These are phyloP conservation scores for Fusarium musae DNA, from an alignment of 2,329 filamentous ascomycete species.

Conservation along the genomic window DNA sequence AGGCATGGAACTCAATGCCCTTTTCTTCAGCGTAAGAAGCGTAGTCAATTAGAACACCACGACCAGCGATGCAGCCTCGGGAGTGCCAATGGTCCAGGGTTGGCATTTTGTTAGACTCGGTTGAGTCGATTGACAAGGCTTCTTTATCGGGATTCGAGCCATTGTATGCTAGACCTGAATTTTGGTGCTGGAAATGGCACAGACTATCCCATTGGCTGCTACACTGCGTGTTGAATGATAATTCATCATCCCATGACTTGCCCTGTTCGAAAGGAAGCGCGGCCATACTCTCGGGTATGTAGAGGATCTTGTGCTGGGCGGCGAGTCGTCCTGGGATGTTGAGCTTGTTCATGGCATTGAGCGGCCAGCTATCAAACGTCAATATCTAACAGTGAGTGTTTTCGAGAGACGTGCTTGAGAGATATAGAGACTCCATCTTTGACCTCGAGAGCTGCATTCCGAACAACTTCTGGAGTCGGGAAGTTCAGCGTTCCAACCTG, in stretches of 20 bases:
- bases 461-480: constrained; percentile 57
- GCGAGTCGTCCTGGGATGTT: constrained; percentile 21
- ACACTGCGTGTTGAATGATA: constrained; percentile 66
- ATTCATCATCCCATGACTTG: constrained; percentile 57
- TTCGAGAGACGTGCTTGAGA: constrained; percentile 55
- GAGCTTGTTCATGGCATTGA: constrained; percentile 46
- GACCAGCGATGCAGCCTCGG: constrained; percentile 41
- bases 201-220: constrained; percentile 68
- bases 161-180: constrained; percentile 61
- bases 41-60: constrained; percentile 68
- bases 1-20: constrained; percentile 61
- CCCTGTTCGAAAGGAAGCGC: constrained; percentile 27
- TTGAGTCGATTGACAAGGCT: constrained; percentile 40
- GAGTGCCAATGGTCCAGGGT: constrained; percentile 63
- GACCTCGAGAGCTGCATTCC: constrained; percentile 39
- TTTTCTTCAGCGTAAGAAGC: constrained; percentile 61
- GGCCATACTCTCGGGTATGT: constrained; percentile 42
- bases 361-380: constrained; percentile 13
- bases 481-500: constrained; percentile 64
- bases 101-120: constrained; percentile 42
- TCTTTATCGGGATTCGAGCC: constrained; percentile 54
- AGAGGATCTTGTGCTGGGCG: constrained; percentile 51
- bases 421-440: constrained; percentile 60
- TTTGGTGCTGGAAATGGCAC: constrained; percentile 56
- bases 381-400: background rate